Percentiles rank a stretch among this genome's conserved stretches.
Conservation (phyloP, 78 protist genomes). For the Protostelium mycophagum region DNA sequence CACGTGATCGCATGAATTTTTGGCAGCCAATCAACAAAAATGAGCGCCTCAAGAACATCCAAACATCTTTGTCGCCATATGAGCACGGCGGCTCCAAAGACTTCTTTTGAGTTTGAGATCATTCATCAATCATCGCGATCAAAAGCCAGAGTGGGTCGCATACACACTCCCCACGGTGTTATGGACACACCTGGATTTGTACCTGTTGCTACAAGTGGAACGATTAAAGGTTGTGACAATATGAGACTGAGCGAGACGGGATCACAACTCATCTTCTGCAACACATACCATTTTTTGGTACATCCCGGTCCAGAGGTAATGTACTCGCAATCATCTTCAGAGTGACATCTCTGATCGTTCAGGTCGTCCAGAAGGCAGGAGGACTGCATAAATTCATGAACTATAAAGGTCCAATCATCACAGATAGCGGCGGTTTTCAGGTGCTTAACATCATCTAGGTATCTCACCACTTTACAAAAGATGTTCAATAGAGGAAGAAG, state of each 20-base stretch:
- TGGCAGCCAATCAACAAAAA: too few relatives aligned
- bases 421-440: constrained; percentile 84
- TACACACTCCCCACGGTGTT: constrained; percentile 61
- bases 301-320: constrained; percentile 52
- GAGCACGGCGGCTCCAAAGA: background rate
- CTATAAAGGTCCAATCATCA: constrained; percentile 67
- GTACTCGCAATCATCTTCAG: background rate
- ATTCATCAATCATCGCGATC: constrained; percentile 47
- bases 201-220: constrained; percentile 65
- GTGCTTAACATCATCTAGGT: constrained; percentile 29
- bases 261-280: constrained; percentile 71
- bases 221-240: constrained; percentile 48
- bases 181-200: constrained; percentile 60
- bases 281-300: constrained; percentile 78
- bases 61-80: background rate
- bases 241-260: constrained; percentile 12
- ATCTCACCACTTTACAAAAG: too few relatives aligned
- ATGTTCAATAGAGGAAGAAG: too few relatives aligned
- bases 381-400: constrained; percentile 75
- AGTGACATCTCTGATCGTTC: background rate
- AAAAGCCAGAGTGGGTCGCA: constrained; percentile 46
- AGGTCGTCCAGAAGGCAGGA: constrained; percentile 38
- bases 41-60: background rate
- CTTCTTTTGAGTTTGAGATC: constrained; percentile 37
- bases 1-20: too few relatives aligned